Percentiles rank a stretch among this genome's conserved stretches.
Conservation (phyloP, 192 early-diverging fungal species). For the Diversispora eburnea region DNA sequence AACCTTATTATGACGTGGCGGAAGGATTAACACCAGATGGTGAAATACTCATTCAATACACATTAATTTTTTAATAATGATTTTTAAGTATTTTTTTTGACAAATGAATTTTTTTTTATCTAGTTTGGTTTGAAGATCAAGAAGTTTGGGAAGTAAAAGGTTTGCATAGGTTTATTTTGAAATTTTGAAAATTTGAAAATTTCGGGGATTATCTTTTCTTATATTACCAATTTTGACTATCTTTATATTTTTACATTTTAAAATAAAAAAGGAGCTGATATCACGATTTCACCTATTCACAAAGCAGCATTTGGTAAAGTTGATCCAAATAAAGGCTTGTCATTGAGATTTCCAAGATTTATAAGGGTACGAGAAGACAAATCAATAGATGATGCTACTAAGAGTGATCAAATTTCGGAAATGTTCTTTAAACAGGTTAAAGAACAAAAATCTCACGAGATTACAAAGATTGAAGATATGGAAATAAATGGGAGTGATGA, state of each 20-base stretch:
- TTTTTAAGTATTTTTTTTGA: no score
- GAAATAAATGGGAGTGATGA: background rate
- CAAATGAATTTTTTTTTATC: no score
- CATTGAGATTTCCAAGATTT: constrained; percentile 83
- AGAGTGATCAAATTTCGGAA: constrained; percentile 57
- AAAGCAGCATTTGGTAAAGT: constrained; percentile 70
- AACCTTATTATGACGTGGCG: constrained; percentile 28
- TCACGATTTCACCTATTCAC: constrained; percentile 84
- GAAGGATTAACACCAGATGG: constrained; percentile 29
- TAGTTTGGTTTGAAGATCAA: background rate
- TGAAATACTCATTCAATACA: no score
- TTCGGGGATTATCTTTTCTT: background rate
- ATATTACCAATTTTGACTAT: background rate
- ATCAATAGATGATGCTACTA: constrained; percentile 74
- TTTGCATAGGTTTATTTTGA: background rate
- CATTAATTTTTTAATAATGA: no score
- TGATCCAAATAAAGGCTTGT: constrained; percentile 70
- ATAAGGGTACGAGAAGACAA: constrained; percentile 89
- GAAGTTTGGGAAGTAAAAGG: constrained; percentile 91
- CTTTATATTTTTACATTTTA: background rate
- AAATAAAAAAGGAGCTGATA: constrained; percentile 54
- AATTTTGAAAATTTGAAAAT: no score
- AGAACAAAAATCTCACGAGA: background rate
- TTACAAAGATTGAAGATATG: background rate
- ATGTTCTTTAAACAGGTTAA: constrained; percentile 31